phyloP scores from a whole-genome alignment of 768 basidiomycete genomes.

The Mycena floridula region DNA sequence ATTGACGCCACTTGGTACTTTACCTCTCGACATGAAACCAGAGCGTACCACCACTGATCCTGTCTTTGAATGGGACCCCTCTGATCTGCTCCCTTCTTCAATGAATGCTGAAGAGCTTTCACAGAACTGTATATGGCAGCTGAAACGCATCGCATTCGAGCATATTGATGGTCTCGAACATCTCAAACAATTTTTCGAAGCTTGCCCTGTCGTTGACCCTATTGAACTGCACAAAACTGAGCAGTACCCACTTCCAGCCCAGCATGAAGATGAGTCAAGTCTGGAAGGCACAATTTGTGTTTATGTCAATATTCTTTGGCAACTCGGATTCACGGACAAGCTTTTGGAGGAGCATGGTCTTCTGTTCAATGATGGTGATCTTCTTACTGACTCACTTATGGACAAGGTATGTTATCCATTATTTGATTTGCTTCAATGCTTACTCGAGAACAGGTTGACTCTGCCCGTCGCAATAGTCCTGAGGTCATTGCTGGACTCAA shows the following conservation, averaged over 20 bases:
- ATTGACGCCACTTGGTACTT: conserved; percentile 1
- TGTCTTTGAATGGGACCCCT: background rate
- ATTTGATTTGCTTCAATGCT: background rate
- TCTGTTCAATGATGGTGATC: conserved; percentile 8
- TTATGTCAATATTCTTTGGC: background rate
- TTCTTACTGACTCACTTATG: conserved; percentile 5
- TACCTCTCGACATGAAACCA: conserved; percentile 3
- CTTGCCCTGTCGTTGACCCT: background rate
- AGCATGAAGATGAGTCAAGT: conserved; percentile 14
- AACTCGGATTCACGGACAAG: background rate
- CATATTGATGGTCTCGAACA: background rate
- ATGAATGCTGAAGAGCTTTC: background rate
- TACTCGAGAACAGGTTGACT: background rate
- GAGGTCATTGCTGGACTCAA: too few species aligned
- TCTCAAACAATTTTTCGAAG: background rate
- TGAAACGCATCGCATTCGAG: background rate
- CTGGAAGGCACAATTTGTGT: conserved; percentile 13
- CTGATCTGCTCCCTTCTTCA: background rate
- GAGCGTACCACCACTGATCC: background rate
- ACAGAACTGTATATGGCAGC: background rate
- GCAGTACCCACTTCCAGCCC: conserved; percentile 10
- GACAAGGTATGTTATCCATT: conserved; percentile 6
- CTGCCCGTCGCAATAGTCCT: too few species aligned
- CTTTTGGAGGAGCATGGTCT: conserved; percentile 6
- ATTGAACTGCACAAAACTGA: conserved; percentile 13